Evolutionary conservation across 2,329 filamentous ascomycete species (phyloP), one percentile per base, ranked within the genome.

Genomic region (Aureobasidium sp.): DNA sequence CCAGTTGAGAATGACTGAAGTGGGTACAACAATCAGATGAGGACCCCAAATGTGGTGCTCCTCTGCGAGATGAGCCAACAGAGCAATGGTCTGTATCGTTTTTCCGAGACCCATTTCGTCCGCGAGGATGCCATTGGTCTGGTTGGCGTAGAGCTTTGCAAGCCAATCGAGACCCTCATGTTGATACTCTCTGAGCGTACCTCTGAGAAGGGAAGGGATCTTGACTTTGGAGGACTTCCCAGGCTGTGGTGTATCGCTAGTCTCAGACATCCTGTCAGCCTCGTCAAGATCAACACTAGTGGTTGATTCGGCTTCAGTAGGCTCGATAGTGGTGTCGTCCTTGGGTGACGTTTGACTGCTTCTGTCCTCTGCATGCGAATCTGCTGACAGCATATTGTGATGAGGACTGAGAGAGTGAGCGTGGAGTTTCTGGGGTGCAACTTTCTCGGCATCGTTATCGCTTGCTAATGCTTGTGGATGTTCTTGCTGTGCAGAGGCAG

Each of bases 101-200:
- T 99, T 99, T 9, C 94, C 94, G 3, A 99, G 82, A 66, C 94
- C 94, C 94, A 99, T 99, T 73, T 99, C 94, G 71, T 99, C 95
- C 1, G 94, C 94, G 22, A 99, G 79, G 60, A 99, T 99, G 24
- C 94, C 94, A 70, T 97, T 99, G 29, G 93, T 96, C 65, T 89
- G 88, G 66, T 94, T 95, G 17, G 87, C 87, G 72, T 99, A 97
- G 1, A 99, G 81, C 0, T 91, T 90, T 2, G 92, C 91, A 50
- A 99, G 85, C 94, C 94, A 99, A 72, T 99, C 94, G 8, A 99
- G 78, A n/a, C 94, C 95, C 70, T 90, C 90, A 70, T 97, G 94
- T 69, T 99, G 94, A 70, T 99, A 99, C 72, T 96, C 93, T 72
- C 95, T 89, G 12, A 99, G 78, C 0, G 85, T 96, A 22, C 94